These are phyloP conservation scores for Heritiera fomes DNA, from an alignment of 345 rosid species.

Conservation along the genomic window DNA sequence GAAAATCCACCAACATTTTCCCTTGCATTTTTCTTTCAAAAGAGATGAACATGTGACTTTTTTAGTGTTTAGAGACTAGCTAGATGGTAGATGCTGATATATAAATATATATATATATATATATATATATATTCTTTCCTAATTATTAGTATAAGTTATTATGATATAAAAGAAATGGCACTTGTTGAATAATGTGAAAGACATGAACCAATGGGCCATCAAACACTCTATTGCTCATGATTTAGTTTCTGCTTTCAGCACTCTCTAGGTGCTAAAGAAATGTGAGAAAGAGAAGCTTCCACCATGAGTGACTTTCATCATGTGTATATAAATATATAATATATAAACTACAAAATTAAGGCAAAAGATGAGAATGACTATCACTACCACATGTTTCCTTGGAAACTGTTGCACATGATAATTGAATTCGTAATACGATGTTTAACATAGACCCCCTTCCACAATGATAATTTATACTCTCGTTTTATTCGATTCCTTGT, in stretches of 20 bases:
- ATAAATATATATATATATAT: neutral
- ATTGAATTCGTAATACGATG: neutral
- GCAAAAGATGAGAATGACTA: neutral
- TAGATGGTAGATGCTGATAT: neutral
- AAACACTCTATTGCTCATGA: neutral
- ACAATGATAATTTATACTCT: neutral
- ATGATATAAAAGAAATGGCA: slow-evolving; percentile 5
- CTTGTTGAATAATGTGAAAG: neutral
- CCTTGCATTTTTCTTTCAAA: neutral
- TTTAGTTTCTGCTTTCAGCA: slow-evolving; percentile 7
- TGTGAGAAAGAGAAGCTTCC: neutral
- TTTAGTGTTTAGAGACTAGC: neutral
- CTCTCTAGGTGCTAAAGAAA: neutral
- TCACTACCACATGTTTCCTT: slow-evolving; percentile 3
- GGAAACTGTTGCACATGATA: slow-evolving; percentile 8
- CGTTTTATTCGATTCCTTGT: neutral
- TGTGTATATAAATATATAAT: neutral
- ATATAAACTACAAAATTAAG: neutral
- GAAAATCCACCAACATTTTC: neutral
- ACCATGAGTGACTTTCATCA: neutral
- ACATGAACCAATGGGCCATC: slow-evolving; percentile 3
- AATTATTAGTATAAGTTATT: neutral
- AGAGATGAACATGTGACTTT: neutral
- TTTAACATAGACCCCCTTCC: neutral
- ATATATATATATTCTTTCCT: neutral